These are phyloP conservation scores for Erodium maritimum DNA, from an alignment of 345 rosid species.

Conservation along the genomic window DNA sequence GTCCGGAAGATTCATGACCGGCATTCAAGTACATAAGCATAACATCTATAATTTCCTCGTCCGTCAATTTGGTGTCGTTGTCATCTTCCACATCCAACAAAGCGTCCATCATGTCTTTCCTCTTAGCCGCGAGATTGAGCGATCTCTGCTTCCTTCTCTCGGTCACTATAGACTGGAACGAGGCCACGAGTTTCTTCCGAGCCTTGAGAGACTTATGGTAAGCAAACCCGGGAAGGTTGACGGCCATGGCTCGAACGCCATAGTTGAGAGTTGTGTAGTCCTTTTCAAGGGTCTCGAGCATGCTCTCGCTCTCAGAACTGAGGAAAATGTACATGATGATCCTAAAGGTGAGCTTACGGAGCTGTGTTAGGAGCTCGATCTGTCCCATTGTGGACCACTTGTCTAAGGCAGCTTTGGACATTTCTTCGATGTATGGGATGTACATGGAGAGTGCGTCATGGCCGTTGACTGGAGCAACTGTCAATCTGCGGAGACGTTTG, in stretches of 20 bases:
- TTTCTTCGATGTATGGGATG: constrained; percentile 30
- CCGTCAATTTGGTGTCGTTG: constrained; percentile 40
- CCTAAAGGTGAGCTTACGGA: constrained; percentile 23
- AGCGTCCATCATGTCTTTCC: constrained; percentile 28
- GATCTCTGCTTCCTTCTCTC: constrained; percentile 10
- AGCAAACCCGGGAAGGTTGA: constrained; percentile 50
- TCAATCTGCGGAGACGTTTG: constrained; percentile 44
- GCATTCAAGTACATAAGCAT: constrained; percentile 69
- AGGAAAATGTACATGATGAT: constrained; percentile 24
- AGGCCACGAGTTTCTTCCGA: constrained; percentile 28
- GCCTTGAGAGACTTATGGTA: constrained; percentile 52
- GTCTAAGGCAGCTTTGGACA: constrained; percentile 13
- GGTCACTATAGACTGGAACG: constrained; percentile 25
- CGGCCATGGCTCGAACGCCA: constrained; percentile 42
- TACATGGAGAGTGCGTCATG: constrained; percentile 39
- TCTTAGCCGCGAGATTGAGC: background rate
- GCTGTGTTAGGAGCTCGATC: constrained; percentile 25
- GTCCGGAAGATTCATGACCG: constrained; percentile 78
- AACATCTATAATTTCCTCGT: constrained; percentile 57
- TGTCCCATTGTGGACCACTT: constrained; percentile 19
- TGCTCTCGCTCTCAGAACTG: constrained; percentile 13
- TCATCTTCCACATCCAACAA: constrained; percentile 28
- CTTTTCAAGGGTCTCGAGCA: constrained; percentile 22
- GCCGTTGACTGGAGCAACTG: constrained; percentile 40
- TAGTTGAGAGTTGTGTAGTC: constrained; percentile 16